phyloP scores from a whole-genome alignment of 768 basidiomycete genomes.

The Auriscalpium vulgare region DNA sequence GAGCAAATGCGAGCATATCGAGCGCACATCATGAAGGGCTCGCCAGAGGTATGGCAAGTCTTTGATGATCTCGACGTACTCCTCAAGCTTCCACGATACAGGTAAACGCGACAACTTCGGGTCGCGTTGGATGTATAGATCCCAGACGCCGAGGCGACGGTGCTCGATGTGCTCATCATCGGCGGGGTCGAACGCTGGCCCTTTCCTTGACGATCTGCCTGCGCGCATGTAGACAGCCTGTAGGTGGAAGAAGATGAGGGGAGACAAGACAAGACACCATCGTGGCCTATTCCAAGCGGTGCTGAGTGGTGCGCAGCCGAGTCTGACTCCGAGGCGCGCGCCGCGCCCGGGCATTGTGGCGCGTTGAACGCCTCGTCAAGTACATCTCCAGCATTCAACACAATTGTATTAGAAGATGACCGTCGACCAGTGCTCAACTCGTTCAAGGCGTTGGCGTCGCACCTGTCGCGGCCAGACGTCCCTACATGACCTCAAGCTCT shows the following conservation, averaged over 20 bases:
- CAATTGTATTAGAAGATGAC: too few relatives aligned
- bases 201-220: too few relatives aligned
- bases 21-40: conserved; percentile 56
- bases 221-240: too few relatives aligned
- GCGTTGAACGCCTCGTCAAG: too few relatives aligned
- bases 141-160: conserved; percentile 64
- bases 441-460: conserved; percentile 67
- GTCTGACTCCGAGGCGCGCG: too few relatives aligned
- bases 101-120: conserved; percentile 26
- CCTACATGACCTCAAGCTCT: conserved; percentile 29
- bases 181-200: conserved; percentile 27
- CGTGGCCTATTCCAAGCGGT: too few relatives aligned
- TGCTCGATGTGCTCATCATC: conserved; percentile 42
- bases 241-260: too few relatives aligned
- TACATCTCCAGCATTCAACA: too few relatives aligned
- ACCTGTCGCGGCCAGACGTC: conserved; percentile 71
- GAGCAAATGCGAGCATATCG: conserved; percentile 42
- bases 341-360: too few relatives aligned
- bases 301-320: too few relatives aligned
- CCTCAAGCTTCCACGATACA: conserved; percentile 38
- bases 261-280: too few relatives aligned
- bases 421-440: conserved; percentile 33
- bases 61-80: conserved; percentile 37
- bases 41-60: conserved; percentile 55
- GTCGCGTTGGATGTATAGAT: conserved; percentile 56